Conservation (phyloP, 495 filamentous ascomycete species). For the Hypoxylon lienhwacheense region DNA sequence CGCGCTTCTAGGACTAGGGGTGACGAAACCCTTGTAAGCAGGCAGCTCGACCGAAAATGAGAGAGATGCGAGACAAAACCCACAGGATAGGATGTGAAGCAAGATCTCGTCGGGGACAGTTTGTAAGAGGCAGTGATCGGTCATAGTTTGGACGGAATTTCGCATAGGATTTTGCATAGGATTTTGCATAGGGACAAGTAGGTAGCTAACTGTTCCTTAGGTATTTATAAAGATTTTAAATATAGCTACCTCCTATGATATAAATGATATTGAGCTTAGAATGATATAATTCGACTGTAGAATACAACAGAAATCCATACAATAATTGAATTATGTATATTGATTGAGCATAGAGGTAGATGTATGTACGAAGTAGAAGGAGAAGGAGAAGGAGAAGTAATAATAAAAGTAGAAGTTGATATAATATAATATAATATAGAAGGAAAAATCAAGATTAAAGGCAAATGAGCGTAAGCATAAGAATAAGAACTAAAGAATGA, state of each 20-base stretch:
- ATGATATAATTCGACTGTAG: no score
- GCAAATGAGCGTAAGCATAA: background rate
- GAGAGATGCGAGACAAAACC: slow-evolving; percentile 36
- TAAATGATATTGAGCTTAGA: no score
- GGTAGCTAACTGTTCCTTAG: no score
- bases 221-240: no score
- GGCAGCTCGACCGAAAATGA: background rate
- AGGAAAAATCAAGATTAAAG: background rate
- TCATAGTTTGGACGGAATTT: slow-evolving; percentile 13
- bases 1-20: slow-evolving; percentile 64
- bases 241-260: no score
- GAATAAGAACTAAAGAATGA: slow-evolving; percentile 2
- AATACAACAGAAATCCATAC: no score
- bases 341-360: no score
- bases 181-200: background rate
- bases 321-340: no score
- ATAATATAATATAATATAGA: background rate
- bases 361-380: no score
- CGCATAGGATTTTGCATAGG: background rate
- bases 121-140: slow-evolving; percentile 40
- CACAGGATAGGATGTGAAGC: slow-evolving; percentile 73
- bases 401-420: no score
- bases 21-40: slow-evolving; percentile 4
- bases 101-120: slow-evolving; percentile 76
- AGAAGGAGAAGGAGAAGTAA: no score